Evolutionary conservation across 768 basidiomycete species (phyloP).

Genomic region (Asterophora lycoperdoides): DNA sequence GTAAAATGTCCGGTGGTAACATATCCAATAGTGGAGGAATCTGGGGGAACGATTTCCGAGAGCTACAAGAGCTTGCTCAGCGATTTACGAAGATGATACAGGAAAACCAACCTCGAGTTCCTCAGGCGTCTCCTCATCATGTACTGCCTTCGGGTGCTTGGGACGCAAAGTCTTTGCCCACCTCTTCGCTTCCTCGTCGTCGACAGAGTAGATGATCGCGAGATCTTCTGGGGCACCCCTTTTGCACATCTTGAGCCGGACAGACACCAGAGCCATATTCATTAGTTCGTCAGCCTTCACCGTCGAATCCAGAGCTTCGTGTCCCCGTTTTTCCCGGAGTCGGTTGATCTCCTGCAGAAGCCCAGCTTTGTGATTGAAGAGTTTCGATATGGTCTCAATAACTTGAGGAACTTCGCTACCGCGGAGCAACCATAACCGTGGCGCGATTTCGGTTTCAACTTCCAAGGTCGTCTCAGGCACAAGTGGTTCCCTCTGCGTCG

Average conservation of each 20-base stretch:
- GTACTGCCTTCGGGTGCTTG: slow-evolving; percentile 3
- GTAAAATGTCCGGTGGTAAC: slow-evolving; percentile 84
- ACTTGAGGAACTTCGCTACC: slow-evolving; percentile 48
- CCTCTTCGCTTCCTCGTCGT: slow-evolving; percentile 46
- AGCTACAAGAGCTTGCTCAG: slow-evolving; percentile 31
- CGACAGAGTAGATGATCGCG: slow-evolving; percentile 64
- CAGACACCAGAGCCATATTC: slow-evolving; percentile 61
- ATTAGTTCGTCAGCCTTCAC: slow-evolving; percentile 43
- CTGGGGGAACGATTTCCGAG: slow-evolving; percentile 36
- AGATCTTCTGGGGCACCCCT: slow-evolving; percentile 74
- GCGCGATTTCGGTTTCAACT: slow-evolving; percentile 10
- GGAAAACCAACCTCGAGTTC: slow-evolving; percentile 22
- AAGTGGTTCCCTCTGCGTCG: slow-evolving; percentile 53
- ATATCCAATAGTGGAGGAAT: slow-evolving; percentile 65
- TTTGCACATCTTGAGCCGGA: slow-evolving; percentile 55
- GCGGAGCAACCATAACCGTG: slow-evolving; percentile 66
- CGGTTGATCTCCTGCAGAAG: slow-evolving; percentile 56
- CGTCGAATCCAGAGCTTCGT: slow-evolving; percentile 32
- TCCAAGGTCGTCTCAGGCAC: slow-evolving; percentile 18
- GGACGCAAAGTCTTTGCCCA: slow-evolving; percentile 38
- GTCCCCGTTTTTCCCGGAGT: slow-evolving; percentile 51
- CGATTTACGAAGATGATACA: not conserved
- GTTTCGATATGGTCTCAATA: slow-evolving; percentile 34
- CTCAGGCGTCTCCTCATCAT: slow-evolving; percentile 26
- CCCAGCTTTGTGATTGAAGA: slow-evolving; percentile 37